Evolutionary conservation across 1,284 basidiomycete species (phyloP).

Genomic region (Farysia itapuensis): DNA sequence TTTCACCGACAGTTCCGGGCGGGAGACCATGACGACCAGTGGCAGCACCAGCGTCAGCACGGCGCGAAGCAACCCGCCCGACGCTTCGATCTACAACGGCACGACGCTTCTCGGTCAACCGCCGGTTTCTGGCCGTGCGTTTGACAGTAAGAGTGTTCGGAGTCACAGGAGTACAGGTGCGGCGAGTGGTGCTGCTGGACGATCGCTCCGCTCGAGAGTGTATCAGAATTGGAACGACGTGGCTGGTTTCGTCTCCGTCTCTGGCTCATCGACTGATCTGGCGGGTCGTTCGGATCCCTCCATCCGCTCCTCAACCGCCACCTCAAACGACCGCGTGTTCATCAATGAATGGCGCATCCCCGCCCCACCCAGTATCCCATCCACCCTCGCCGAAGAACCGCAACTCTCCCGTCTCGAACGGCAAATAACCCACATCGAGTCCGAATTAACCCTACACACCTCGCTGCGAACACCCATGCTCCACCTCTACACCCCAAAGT

Average conservation of each 20-base stretch:
- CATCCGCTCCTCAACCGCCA: constrained; percentile 2
- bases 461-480: constrained; percentile 80
- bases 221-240: constrained; percentile 16
- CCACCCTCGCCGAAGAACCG: constrained; percentile 83
- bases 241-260: neutral
- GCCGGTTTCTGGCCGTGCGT: neutral
- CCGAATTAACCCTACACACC: constrained; percentile 80
- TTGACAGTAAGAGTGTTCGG: constrained; percentile 25
- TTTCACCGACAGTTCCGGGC: neutral
- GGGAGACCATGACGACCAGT: neutral
- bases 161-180: constrained; percentile 15
- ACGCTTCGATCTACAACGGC: constrained; percentile 9
- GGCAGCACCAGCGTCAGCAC: neutral
- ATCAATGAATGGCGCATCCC: constrained; percentile 95
- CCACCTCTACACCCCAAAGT: constrained; percentile 73
- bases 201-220: constrained; percentile 9
- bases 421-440: constrained; percentile 66
- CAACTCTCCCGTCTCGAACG: constrained; percentile 63
- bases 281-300: neutral
- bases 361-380: constrained; percentile 76
- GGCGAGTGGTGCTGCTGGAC: too few species aligned
- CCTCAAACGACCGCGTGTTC: constrained; percentile 68
- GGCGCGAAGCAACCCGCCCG: too few species aligned
- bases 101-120: neutral
- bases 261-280: too few species aligned